These are phyloP conservation scores for Bretschneidera sinensis DNA, from an alignment of 345 rosid species.

Conservation along the genomic window DNA sequence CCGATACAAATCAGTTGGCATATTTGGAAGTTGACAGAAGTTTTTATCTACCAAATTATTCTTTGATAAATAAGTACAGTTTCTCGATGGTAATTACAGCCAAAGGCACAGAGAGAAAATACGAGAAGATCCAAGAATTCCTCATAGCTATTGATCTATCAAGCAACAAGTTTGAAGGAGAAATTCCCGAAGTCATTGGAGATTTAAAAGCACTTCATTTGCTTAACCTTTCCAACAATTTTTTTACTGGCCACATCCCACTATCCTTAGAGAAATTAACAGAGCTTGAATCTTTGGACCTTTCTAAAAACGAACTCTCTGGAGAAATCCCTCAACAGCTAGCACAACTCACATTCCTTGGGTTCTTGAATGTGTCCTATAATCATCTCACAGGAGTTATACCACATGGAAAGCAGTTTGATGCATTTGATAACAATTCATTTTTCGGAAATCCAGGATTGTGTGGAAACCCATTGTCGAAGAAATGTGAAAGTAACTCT, in stretches of 20 bases:
- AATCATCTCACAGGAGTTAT: slow-evolving; percentile 9
- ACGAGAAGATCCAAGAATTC: not conserved
- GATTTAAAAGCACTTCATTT: not conserved
- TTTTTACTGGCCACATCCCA: slow-evolving; percentile 6
- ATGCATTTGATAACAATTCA: too few relatives aligned
- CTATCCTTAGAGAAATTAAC: not conserved
- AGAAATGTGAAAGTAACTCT: too few relatives aligned
- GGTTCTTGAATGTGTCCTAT: not conserved
- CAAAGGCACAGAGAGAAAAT: not conserved
- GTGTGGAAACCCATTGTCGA: slow-evolving; percentile 7
- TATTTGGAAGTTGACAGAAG: not conserved
- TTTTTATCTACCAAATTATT: not conserved
- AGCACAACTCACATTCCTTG: too few relatives aligned
- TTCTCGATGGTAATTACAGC: slow-evolving; percentile 11
- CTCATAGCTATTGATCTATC: slow-evolving; percentile 10
- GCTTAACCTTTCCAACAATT: slow-evolving; percentile 7
- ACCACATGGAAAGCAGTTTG: not conserved
- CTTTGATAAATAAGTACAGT: too few relatives aligned
- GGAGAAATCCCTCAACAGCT: slow-evolving; percentile 5
- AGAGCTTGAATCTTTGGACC: slow-evolving; percentile 9
- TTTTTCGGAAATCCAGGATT: too few relatives aligned
- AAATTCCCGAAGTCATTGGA: slow-evolving; percentile 7
- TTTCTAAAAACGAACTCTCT: slow-evolving; percentile 4
- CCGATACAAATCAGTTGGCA: too few relatives aligned
- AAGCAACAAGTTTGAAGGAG: not conserved